Evolutionary conservation across 192 early-diverging fungal species (phyloP), one percentile per base, ranked within the genome.

Genomic region (Backusella liffmaniae): DNA sequence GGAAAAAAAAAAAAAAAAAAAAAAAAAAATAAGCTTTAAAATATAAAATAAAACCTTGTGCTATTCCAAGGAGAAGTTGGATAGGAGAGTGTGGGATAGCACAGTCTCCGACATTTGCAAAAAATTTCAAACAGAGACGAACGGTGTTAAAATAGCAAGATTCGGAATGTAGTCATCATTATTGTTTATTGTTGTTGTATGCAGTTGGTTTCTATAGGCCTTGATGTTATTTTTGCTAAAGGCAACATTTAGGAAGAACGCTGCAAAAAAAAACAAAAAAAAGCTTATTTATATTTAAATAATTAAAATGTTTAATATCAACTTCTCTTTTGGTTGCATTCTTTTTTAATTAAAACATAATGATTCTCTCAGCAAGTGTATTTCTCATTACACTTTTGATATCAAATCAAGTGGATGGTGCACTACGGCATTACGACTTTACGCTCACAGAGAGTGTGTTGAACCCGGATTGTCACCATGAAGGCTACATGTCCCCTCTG

Each of bases 391-490:
- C 56, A 62, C 26, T 62, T 62, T 29, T 62, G 21, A 62, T 62
- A 29, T 62, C 56, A 12, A 49, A 21, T 46, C 39, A 49, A 46
- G 70, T 18, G 13, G 10, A 32, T 30, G 44, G 39, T 32, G 29
- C 16, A 21, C 44, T 49, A 18, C 46, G 44, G 1, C 36, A 39
- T 16, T 72, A 44, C 26, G 29, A 72, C 21, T 21, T 72, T 8
- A 49, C 39, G 21, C 9, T 72, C 39, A 46, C 41, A 23, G 30
- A 42, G 9, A 7, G 5, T 6, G 5, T 16, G 0, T 6, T 70
- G 18, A 76, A 76, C 18, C 77, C 77, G 4, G 77, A 79, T 41
- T 79, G 77, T 21, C 10, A 23, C 12, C 18, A 1, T 1, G 36
- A 12, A 3, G 30, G 21, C 10, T 21, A 16, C 5, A 4, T 9